These are phyloP conservation scores for Immersiporthe knoxdaviesiana DNA, from an alignment of 2,329 filamentous ascomycete species.

Conservation along the genomic window DNA sequence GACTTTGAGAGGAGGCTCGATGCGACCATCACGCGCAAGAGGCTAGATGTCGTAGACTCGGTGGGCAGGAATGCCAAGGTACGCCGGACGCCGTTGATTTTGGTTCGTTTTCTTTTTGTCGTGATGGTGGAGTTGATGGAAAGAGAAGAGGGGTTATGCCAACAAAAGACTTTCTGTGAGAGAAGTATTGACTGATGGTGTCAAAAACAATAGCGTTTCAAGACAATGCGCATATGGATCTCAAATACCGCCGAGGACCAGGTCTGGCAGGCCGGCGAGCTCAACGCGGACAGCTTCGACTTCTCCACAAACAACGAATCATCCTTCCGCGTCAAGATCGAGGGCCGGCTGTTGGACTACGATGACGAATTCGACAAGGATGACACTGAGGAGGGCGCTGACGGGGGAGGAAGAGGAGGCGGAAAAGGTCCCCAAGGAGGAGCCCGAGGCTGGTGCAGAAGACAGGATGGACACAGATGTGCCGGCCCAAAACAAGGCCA, in stretches of 20 bases:
- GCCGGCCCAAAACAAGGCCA: conserved; percentile 40
- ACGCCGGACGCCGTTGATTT: conserved; percentile 28
- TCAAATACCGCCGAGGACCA: conserved; percentile 94
- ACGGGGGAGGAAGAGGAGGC: conserved; percentile 66
- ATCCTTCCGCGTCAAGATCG: conserved; percentile 88
- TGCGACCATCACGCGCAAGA: conserved; percentile 91
- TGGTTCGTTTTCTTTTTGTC: conserved; percentile 2
- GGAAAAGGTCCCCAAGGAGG: conserved; percentile 50
- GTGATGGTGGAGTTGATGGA: not conserved
- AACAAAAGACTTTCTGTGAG: no score
- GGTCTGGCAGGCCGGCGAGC: conserved; percentile 77
- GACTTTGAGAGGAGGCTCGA: conserved; percentile 88
- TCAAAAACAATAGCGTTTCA: conserved; percentile 61
- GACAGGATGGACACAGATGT: conserved; percentile 35
- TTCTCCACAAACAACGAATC: conserved; percentile 78
- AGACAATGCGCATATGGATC: conserved; percentile 90
- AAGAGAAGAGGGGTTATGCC: not conserved
- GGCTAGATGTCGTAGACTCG: conserved; percentile 85
- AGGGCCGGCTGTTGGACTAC: conserved; percentile 80
- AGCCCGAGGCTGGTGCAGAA: conserved; percentile 48
- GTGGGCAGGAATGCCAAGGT: conserved; percentile 75
- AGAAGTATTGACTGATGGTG: conserved; percentile 9
- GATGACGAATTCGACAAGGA: conserved; percentile 58
- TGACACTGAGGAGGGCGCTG: conserved; percentile 54
- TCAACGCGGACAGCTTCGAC: conserved; percentile 77